Base-by-base conservation (phyloP, 1,139 yeast genomes). In the Debaryomyces nepalensis region DNA sequence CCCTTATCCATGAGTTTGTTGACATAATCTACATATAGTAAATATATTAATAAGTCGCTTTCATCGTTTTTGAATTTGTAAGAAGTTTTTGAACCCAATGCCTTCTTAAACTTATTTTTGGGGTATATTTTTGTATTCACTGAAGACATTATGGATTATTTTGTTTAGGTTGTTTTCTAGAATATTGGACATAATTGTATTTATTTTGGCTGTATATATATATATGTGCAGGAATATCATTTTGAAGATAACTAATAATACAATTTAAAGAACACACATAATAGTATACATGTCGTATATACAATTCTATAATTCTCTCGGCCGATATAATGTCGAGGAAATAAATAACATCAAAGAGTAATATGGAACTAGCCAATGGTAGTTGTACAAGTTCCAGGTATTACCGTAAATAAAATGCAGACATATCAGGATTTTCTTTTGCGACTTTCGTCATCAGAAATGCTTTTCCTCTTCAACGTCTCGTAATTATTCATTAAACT, bases 1-100 rank as follows among this genome's bases (percentile, higher is more conserved):
- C 76, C 68, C 36, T 64, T 64, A 9, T 47, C 40, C 5, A 73
- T 51, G 34, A 79, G 52, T 12, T 66, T 68, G 38, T 63, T 64
- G 44, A 79, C 42, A 49, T 77, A 80, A 36, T 76, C 64, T 18
- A 77, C 52, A 45, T 78, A 78, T 30, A 79, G 66, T 46, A 80
- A 54, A 44, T 77, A 73, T n/a, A 78, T 54, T 48, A 79, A 53
- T 14, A 78, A 46, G 51, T 73, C 79, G 34, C 72, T 57, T 27
- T 68, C 61, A 47, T 75, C 81, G 20, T 65, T 64, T 46, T 64
- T 65, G 32, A 69, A 42, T 11, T 41, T 42, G 12, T 44, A 40
- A 23, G 33, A 15, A 3, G 57, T 52, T 40, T 55, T 58, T 12
- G 53, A 46, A 35, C 56, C 52, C 8, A 65, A 48, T 0, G 54